phyloP scores from a whole-genome alignment of 2,329 filamentous ascomycete species.

The Bertia moriformis region DNA sequence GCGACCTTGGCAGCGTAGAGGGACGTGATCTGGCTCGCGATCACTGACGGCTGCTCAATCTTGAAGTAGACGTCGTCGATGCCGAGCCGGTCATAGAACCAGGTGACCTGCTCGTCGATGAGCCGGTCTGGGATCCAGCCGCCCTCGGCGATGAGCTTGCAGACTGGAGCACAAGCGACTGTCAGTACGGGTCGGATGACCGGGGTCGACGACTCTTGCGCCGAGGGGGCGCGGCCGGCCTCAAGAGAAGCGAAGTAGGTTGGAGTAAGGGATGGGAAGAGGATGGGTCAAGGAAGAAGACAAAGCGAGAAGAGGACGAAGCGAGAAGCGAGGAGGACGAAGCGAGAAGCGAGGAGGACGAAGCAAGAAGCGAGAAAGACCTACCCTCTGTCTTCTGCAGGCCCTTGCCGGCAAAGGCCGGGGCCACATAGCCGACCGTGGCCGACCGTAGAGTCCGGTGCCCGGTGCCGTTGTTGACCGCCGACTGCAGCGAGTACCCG shows the following conservation, averaged over 20 bases:
- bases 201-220: background rate
- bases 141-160: slow-evolving; percentile 61
- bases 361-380: slow-evolving; percentile 9
- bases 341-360: slow-evolving; percentile 2
- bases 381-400: slow-evolving; percentile 74
- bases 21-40: slow-evolving; percentile 87
- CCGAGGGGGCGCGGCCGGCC: slow-evolving; percentile 2
- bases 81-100: slow-evolving; percentile 96
- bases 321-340: background rate
- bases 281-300: background rate
- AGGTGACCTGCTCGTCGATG: slow-evolving; percentile 71
- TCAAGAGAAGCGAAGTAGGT: slow-evolving; percentile 1
- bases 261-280: slow-evolving; percentile 4
- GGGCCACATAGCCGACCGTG: slow-evolving; percentile 86
- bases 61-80: slow-evolving; percentile 98
- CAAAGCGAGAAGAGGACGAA: slow-evolving; percentile 6
- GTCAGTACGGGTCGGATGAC: slow-evolving; percentile 7
- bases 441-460: slow-evolving; percentile 71
- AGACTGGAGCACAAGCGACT: slow-evolving; percentile 58
- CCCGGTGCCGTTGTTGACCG: slow-evolving; percentile 36
- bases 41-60: slow-evolving; percentile 71
- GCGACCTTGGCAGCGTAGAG: slow-evolving; percentile 95
- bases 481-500: slow-evolving; percentile 48
- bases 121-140: slow-evolving; percentile 77
- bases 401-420: slow-evolving; percentile 81